phyloP scores from a whole-genome alignment of 768 basidiomycete species.

The Leccinum truebloodii region DNA sequence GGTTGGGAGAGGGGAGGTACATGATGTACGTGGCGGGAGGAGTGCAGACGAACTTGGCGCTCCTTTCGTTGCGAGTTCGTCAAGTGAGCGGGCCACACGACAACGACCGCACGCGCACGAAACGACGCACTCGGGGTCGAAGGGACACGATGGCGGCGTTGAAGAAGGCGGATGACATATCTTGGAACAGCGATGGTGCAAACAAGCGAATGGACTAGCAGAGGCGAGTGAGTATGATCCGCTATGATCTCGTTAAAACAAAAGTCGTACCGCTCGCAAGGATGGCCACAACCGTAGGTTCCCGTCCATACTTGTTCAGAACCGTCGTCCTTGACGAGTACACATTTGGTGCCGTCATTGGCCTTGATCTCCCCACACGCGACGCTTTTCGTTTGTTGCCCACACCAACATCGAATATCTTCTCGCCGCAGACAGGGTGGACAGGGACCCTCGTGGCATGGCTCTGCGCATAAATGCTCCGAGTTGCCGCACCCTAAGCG shows the following conservation, averaged over 20 bases:
- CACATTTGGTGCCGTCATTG: slow-evolving; percentile 37
- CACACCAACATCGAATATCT: slow-evolving; percentile 75
- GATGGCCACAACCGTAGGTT: slow-evolving; percentile 55
- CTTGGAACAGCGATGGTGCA: slow-evolving; percentile 69
- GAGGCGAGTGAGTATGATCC: neutral
- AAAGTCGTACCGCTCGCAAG: slow-evolving; percentile 55
- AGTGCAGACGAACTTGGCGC: neutral
- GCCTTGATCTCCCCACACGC: slow-evolving; percentile 66
- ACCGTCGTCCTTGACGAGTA: slow-evolving; percentile 30
- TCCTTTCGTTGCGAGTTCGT: slow-evolving; percentile 15
- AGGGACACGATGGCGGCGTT: slow-evolving; percentile 63
- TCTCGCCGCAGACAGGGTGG: slow-evolving; percentile 58
- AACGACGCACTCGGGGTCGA: slow-evolving; percentile 63
- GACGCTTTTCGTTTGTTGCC: slow-evolving; percentile 57
- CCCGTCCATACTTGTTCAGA: slow-evolving; percentile 63
- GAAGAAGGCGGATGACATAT: slow-evolving; percentile 76
- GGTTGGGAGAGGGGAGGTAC: slow-evolving; percentile 78
- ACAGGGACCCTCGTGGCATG: slow-evolving; percentile 82
- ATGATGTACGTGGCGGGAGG: slow-evolving; percentile 49
- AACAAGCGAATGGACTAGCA: slow-evolving; percentile 70
- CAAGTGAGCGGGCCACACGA: slow-evolving; percentile 39
- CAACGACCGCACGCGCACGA: slow-evolving; percentile 84
- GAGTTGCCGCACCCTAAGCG: slow-evolving; percentile 61
- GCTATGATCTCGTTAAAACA: neutral
- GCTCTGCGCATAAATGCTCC: slow-evolving; percentile 62